Base-by-base conservation (phyloP, 2,329 filamentous ascomycete genomes). In the Boeremia exigua region DNA sequence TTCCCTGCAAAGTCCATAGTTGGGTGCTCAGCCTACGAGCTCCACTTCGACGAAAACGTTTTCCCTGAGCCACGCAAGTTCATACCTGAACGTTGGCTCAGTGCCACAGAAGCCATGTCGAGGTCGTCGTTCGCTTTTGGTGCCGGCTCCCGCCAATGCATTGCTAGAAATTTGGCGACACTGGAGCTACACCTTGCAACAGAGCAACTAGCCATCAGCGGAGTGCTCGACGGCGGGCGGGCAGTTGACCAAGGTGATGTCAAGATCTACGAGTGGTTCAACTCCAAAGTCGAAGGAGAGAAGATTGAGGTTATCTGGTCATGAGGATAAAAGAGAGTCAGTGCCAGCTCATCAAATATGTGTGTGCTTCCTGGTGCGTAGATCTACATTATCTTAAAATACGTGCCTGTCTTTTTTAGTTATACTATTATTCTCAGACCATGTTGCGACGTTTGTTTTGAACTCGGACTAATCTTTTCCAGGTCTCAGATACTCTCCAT, bases 191-290 rank as follows among this genome's bases (percentile, higher is more conserved):
- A 67, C 3, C 58, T 67, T 46, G 65, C 64, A 0, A 75, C 77
- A 2, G 74, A 78, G 56, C 77, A 71, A 27, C 46, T 84, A 11
- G 80, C 77, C 0, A 67, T 75, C 48, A 76, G 69, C 10, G 76
- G 77, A 58, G 75, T 82, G 1, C 67, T 85, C 15, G 67, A 72
- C 4, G 81, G 80, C 2, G 80, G 79, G 2, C 77, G 55, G 40
- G 63, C 71, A 2, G 69, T 78, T 1, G 64, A 77, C 17, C 71
- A 78, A 5, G 50, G 50, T 1, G 69, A 75, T 49, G 76, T 85
- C 10, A 76, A 81, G 66, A 81, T 84, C n/a, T 69, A 76, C 27
- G 80, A 86, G 63, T 85, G 82, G 82, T 85, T 85, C 59, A 85
- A 84, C 61, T 79, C 78, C 1, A 80, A 78, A 59, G 78, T 85